Percentiles rank a stretch among this genome's conserved stretches.
Evolutionary conservation across 2,329 filamentous ascomycete genomes (phyloP).

Genomic region (Endoconidiophora laricicola): DNA sequence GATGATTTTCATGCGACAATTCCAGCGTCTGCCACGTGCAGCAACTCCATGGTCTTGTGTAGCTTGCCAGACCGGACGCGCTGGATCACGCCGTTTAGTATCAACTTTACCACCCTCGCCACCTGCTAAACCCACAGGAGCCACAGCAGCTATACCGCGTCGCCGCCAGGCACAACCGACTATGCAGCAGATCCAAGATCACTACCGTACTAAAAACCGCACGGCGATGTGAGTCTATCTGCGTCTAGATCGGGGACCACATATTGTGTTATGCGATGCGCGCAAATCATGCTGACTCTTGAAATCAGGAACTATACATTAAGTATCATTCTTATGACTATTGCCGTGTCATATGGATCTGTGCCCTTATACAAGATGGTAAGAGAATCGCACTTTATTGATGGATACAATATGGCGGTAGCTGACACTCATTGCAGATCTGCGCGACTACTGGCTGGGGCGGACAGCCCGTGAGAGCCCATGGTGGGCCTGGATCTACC

Average conservation of each 20-base stretch:
- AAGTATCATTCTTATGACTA: slow-evolving; percentile 62
- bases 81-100: slow-evolving; percentile 9
- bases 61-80: slow-evolving; percentile 10
- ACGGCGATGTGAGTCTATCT: slow-evolving; percentile 32
- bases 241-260: background rate
- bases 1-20: slow-evolving; percentile 12
- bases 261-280: too few relatives aligned
- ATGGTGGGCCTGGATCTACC: slow-evolving; percentile 33
- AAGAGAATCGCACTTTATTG: slow-evolving; percentile 13
- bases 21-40: slow-evolving; percentile 8
- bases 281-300: background rate
- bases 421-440: slow-evolving; percentile 33
- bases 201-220: slow-evolving; percentile 50
- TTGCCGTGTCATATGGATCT: slow-evolving; percentile 66
- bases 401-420: too few relatives aligned
- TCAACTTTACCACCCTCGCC: slow-evolving; percentile 7
- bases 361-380: slow-evolving; percentile 84
- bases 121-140: slow-evolving; percentile 14
- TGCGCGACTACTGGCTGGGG: slow-evolving; percentile 82
- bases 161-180: slow-evolving; percentile 18
- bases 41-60: slow-evolving; percentile 8
- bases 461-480: slow-evolving; percentile 76
- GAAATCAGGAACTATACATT: slow-evolving; percentile 50
- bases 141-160: slow-evolving; percentile 15
- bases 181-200: slow-evolving; percentile 48